These are phyloP conservation scores for Colletotrichum camelliae DNA, from an alignment of 2,329 filamentous ascomycete species.

Conservation along the genomic window DNA sequence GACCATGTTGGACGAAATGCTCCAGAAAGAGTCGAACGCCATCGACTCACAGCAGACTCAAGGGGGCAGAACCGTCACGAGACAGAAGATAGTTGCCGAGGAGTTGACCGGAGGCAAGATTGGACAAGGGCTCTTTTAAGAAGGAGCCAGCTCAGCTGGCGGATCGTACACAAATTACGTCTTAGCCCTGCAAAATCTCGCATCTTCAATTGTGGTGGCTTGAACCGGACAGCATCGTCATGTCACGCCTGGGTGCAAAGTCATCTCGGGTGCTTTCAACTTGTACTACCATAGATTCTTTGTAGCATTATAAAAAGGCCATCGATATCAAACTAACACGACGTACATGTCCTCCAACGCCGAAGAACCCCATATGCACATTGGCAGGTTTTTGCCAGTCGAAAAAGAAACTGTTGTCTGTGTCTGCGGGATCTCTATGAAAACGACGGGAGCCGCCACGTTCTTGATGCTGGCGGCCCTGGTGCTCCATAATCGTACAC, in stretches of 20 bases:
- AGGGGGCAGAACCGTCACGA: constrained; percentile 49
- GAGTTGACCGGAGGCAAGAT: constrained; percentile 66
- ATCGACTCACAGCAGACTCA: constrained; percentile 35
- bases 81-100: constrained; percentile 62
- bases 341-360: constrained; percentile 8
- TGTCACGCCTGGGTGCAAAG: background rate
- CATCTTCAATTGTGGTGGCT: background rate
- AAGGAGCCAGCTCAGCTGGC: background rate
- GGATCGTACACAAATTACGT: background rate
- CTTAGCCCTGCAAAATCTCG: constrained; percentile 3
- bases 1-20: constrained; percentile 47
- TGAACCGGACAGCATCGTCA: background rate
- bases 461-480: background rate
- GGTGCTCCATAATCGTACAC: constrained; percentile 13
- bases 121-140: constrained; percentile 28
- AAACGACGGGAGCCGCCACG: constrained; percentile 8
- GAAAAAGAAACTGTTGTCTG: constrained; percentile 4
- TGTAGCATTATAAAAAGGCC: constrained; percentile 22
- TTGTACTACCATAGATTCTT: constrained; percentile 20
- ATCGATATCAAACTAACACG: constrained; percentile 1
- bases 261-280: background rate
- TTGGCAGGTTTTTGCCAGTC: constrained; percentile 1
- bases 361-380: constrained; percentile 11
- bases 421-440: constrained; percentile 16
- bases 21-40: constrained; percentile 25